phyloP scores from a whole-genome alignment of 805 yeast genomes.

The Sungouiozyma intestinalis region DNA sequence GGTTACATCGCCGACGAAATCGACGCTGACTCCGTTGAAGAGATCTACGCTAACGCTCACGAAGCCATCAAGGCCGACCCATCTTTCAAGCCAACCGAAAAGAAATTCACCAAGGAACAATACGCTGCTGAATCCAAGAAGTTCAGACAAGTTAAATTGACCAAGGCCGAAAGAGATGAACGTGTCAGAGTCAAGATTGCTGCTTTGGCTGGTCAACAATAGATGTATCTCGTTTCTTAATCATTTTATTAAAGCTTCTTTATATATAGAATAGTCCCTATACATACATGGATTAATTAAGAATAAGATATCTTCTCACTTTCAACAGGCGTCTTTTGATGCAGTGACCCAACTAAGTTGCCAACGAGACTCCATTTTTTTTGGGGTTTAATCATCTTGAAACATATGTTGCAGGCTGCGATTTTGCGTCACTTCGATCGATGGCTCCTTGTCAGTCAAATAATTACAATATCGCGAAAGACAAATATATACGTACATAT shows the following conservation, averaged over 20 bases:
- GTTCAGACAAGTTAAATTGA: slow-evolving; percentile 78
- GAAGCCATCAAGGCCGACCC: slow-evolving; percentile 96
- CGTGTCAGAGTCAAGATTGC: slow-evolving; percentile 90
- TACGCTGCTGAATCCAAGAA: slow-evolving; percentile 95
- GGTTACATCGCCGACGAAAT: slow-evolving; percentile 93
- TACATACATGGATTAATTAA: neutral
- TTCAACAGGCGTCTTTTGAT: neutral
- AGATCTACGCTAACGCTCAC: slow-evolving; percentile 89
- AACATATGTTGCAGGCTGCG: neutral
- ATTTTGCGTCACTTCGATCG: neutral
- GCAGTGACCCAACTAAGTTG: neutral
- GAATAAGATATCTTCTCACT: neutral
- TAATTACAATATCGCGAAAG: too few relatives aligned
- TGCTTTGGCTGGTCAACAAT: slow-evolving; percentile 49
- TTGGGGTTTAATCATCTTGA: neutral
- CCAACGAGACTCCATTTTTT: neutral
- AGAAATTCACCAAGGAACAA: slow-evolving; percentile 94
- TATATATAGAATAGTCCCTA: neutral
- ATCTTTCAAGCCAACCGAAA: slow-evolving; percentile 74
- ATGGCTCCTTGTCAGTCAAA: neutral
- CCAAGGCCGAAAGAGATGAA: slow-evolving; percentile 85
- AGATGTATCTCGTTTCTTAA: slow-evolving; percentile 1
- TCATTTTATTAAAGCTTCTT: slow-evolving; percentile 1
- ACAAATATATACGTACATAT: neutral
- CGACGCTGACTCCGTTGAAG: slow-evolving; percentile 95